These are phyloP conservation scores for Lathyrus tuberosus DNA, from an alignment of 306 rosid genomes.

Conservation along the genomic window DNA sequence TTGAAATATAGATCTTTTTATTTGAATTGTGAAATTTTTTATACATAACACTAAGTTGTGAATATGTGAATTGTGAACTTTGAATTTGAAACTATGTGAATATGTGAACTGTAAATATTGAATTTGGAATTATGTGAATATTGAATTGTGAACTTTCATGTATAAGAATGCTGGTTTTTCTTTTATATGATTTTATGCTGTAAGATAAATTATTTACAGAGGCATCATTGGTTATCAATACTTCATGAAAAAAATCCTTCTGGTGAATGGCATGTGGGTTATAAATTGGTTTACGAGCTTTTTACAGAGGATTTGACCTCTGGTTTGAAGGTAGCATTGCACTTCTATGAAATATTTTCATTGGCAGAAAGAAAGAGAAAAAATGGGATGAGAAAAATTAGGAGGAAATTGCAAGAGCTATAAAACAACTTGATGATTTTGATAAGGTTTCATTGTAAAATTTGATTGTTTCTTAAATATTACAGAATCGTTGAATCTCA, in stretches of 20 bases:
- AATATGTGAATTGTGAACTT: too few relatives aligned
- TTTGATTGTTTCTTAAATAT: slow-evolving; percentile 16
- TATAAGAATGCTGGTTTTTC: too few relatives aligned
- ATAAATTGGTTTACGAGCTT: slow-evolving; percentile 81
- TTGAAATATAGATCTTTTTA: too few relatives aligned
- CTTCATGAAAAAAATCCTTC: slow-evolving; percentile 94
- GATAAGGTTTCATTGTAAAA: slow-evolving; percentile 71
- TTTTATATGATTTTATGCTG: too few relatives aligned
- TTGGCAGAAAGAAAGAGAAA: slow-evolving; percentile 81
- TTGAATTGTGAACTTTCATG: too few relatives aligned
- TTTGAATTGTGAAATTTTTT: too few relatives aligned
- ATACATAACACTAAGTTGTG: too few relatives aligned
- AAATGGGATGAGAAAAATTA: slow-evolving; percentile 89
- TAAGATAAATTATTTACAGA: slow-evolving; percentile 63
- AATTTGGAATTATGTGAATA: too few relatives aligned
- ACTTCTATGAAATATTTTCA: slow-evolving; percentile 34
- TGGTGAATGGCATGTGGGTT: slow-evolving; percentile 97
- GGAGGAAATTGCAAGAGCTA: slow-evolving; percentile 83
- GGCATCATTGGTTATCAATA: slow-evolving; percentile 66
- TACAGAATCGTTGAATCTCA: too few relatives aligned
- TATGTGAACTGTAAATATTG: too few relatives aligned
- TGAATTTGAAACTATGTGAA: too few relatives aligned
- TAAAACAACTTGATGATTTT: slow-evolving; percentile 80
- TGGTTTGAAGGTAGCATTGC: slow-evolving; percentile 76
- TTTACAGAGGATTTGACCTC: slow-evolving; percentile 71